Base-by-base conservation (phyloP, 495 filamentous ascomycete species). In the Trichoderma erinaceum region DNA sequence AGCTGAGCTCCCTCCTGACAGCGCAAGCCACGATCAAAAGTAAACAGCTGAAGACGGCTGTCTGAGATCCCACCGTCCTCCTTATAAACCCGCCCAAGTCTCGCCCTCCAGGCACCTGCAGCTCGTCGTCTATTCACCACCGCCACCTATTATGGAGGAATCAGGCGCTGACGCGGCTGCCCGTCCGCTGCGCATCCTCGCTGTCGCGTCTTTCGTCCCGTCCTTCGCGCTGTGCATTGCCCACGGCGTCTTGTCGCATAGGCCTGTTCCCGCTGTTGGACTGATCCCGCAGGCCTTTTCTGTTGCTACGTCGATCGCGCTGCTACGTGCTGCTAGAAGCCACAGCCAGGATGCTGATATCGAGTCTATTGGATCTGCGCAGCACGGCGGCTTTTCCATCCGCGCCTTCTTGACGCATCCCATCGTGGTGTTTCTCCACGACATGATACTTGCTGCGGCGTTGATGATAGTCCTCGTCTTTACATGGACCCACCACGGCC, bases 161-260 rank as follows among this genome's bases (percentile, higher is more conserved):
- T 61, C 56, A 16, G 23, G 23, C 23, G 8, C n/a, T 32, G 56
- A 27, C 56, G 56, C 56, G 25, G 56, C 27, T 12, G 27, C 16
- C 56, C 56, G 56, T 15, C 61, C 73, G 15, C 74, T 81, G 63
- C 78, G 79, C 68, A 72, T 76, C 21, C 76, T 80, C 52, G 77
- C 80, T 43, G 74, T 76, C 64, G 73, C 80, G 65, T 76, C 82
- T 67, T 84, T 87, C 72, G 71, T 86, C 13, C 84, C 83, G 56
- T 83, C 83, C 64, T 85, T 87, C 68, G 79, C 81, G 4, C 78
- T 80, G n/a, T 76, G 74, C 48, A 67, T 82, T 64, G 70, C 73
- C 3, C 74, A 80, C 72, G 83, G 72, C 77, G 75, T 71, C 69
- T 75, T 78, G 43, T 77, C 79, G 35, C 27, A 67, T 21, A 71